Percentiles rank a stretch among this genome's conserved stretches.
Evolutionary conservation across 768 basidiomycete species (phyloP).

Genomic region (Kwoniella dejecticola): DNA sequence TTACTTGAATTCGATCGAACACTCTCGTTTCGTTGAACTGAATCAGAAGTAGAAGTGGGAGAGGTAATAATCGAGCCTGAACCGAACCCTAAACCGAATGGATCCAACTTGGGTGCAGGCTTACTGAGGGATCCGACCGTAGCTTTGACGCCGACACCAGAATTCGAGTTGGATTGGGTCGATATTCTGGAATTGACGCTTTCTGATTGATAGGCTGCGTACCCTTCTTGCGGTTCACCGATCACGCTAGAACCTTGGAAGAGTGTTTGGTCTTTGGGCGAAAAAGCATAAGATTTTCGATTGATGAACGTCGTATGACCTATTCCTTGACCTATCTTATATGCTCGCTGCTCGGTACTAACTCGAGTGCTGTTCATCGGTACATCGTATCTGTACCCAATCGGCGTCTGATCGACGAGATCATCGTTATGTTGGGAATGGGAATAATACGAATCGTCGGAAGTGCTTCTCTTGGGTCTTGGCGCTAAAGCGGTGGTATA

Average conservation of each 20-base stretch:
- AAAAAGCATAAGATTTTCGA: constrained; percentile 12
- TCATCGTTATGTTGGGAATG: background rate
- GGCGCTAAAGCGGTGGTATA: constrained; percentile 44
- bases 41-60: no score
- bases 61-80: background rate
- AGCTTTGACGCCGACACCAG: no score
- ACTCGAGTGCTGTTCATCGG: background rate
- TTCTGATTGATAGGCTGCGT: background rate
- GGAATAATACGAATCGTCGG: constrained; percentile 21
- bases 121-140: no score
- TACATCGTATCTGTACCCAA: constrained; percentile 2
- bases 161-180: background rate
- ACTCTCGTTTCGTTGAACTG: background rate
- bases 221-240: background rate
- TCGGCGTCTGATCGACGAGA: background rate
- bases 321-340: background rate
- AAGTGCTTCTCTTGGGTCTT: constrained; percentile 22
- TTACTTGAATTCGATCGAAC: background rate
- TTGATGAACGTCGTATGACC: constrained; percentile 22
- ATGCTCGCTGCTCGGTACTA: background rate
- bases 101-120: constrained; percentile 3
- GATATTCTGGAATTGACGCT: background rate
- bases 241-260: background rate
- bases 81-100: constrained; percentile 22
- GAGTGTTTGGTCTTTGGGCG: background rate